Percentiles rank a stretch among this genome's conserved stretches.
Conservation (phyloP, 345 rosid species). For the Gossypioides kirkii region DNA sequence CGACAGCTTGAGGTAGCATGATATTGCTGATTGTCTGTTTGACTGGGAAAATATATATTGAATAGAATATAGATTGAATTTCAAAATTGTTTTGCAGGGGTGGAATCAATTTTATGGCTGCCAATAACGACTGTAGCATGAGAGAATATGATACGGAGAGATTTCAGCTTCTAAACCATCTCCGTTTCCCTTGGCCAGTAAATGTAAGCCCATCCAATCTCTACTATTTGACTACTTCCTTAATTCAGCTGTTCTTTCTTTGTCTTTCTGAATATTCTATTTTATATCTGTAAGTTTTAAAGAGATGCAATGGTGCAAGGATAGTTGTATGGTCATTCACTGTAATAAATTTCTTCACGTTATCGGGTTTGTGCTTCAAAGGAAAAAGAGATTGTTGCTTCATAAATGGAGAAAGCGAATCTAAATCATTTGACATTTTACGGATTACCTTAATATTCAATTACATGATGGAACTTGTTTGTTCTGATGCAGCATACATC, state of each 20-base stretch:
- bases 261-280: neutral
- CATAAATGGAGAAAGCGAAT: neutral
- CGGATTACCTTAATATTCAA: neutral
- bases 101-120: slow-evolving; percentile 46
- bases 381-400: neutral
- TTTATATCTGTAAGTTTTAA: neutral
- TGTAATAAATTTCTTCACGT: neutral
- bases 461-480: neutral
- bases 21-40: neutral
- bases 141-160: slow-evolving; percentile 52
- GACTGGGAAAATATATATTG: neutral
- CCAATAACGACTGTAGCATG: slow-evolving; percentile 48
- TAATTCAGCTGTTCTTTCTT: neutral
- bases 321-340: neutral
- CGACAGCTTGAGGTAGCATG: slow-evolving; percentile 41
- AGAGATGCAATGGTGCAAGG: neutral
- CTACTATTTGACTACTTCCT: neutral
- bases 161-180: slow-evolving; percentile 45
- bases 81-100: slow-evolving; percentile 37
- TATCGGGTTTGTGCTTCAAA: neutral
- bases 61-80: neutral
- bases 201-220: slow-evolving; percentile 37
- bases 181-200: slow-evolving; percentile 55
- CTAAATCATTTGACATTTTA: neutral
- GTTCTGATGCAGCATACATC: slow-evolving; percentile 54